Evolutionary conservation across 108 stramenopile species (phyloP), one percentile per base, ranked within the genome.

Genomic region (Skeletonema menzelii): DNA sequence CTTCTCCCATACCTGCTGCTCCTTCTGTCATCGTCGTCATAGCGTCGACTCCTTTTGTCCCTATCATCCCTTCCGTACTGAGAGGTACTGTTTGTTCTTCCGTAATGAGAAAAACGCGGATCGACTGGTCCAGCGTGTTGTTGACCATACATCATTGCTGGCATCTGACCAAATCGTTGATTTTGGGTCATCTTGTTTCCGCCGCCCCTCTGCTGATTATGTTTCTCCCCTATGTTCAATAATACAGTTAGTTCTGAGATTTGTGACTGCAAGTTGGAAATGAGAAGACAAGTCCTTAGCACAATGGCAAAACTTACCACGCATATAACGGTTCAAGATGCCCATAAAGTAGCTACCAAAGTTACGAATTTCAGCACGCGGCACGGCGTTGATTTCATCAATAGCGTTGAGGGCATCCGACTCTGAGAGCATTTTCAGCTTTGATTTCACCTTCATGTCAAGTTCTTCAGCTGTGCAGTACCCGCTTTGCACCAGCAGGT

Each of bases 241-340:
- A 42, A 42, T 4, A 42, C 11, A 42, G 40, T 37, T 37, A 42
- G 40, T 42, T 42, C 15, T 15, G 40, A 42, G 40, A 4, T 38
- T 38, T 11, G 10, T 12, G 13, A 40, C 2, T 0, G 0, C 38
- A 40, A 3, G 1, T 15, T 42, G 40, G 11, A 42, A 42, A n/a
- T 42, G 40, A 42, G 3, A 42, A n/a, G 40, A 15, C 14, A 42
- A 42, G 40, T 3, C 13, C 15, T 12, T 12, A 37, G 10, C 35
- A 42, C 40, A 0, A n/a, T 3, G 15, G 15, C n/a, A 42, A 3
- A n/a, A 12, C 27, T 86, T 85, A 27, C 88, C 86, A 20, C 89
- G 76, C 80, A 88, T 86, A 78, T 94, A 94, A 7, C 90, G 84
- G 83, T 92, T 94, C 77, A 94, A 71, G 56, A 94, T 94, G 30